phyloP scores from a whole-genome alignment of 768 basidiomycete genomes.

The Phlegmacium glaucopus region DNA sequence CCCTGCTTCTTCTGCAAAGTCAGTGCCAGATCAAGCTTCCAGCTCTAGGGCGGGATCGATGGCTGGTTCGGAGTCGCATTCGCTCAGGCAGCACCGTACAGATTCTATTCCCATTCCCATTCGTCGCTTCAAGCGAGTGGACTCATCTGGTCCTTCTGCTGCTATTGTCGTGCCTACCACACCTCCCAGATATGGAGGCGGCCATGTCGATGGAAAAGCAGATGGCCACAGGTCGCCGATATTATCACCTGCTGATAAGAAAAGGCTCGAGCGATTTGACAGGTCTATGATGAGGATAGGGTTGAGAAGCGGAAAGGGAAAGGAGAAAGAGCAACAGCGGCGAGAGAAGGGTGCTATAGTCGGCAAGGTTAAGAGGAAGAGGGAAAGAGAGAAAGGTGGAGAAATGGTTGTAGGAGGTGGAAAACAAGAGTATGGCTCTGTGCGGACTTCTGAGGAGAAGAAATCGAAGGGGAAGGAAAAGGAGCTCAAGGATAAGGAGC shows the following conservation, averaged over 20 bases:
- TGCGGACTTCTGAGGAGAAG: conserved; percentile 1
- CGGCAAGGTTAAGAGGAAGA: neutral
- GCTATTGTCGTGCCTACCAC: neutral
- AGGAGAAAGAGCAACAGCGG: too few species aligned
- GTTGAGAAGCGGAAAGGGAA: too few species aligned
- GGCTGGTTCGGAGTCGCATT: too few species aligned
- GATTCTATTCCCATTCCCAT: too few species aligned
- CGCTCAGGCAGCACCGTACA: too few species aligned
- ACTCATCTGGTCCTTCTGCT: neutral
- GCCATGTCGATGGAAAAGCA: too few species aligned
- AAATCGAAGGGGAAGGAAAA: conserved; percentile 4
- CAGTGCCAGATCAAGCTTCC: too few species aligned
- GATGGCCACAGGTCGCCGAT: neutral
- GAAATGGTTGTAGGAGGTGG: too few species aligned
- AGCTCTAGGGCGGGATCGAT: too few species aligned
- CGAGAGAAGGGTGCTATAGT: too few species aligned
- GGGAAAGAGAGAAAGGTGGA: conserved; percentile 8
- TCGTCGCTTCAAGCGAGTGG: too few species aligned
- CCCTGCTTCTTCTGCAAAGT: too few species aligned
- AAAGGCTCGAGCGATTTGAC: conserved; percentile 7
- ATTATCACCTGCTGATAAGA: conserved; percentile 5
- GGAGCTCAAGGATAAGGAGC: neutral
- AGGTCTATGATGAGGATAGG: conserved; percentile 1
- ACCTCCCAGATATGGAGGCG: neutral
- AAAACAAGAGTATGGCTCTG: neutral